Percentiles rank a stretch among this genome's conserved stretches.
phyloP scores from a whole-genome alignment of 2,329 filamentous ascomycete genomes.

The Pseudocercospora eumusae region DNA sequence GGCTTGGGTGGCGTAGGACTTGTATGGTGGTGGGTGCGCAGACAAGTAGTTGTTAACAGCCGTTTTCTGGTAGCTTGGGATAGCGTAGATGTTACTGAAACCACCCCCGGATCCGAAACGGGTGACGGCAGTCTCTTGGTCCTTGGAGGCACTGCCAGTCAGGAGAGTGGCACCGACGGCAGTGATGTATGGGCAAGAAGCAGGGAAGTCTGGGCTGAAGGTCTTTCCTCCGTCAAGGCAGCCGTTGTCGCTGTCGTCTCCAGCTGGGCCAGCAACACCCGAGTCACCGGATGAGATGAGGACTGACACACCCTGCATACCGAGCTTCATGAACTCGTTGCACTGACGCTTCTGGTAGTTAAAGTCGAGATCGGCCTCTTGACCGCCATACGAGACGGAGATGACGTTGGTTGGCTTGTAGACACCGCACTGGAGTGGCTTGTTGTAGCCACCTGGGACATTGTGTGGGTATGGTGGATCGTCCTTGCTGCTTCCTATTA shows the following conservation, averaged over 20 bases:
- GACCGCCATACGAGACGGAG: conserved; percentile 61
- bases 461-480: conserved; percentile 53
- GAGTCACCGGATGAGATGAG: conserved; percentile 53
- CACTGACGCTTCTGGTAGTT: conserved; percentile 56
- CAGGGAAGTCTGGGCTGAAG: conserved; percentile 48
- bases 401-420: conserved; percentile 60
- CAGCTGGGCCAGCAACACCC: conserved; percentile 40
- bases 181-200: conserved; percentile 42
- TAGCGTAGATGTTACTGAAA: conserved; percentile 42
- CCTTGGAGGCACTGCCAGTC: conserved; percentile 36
- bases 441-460: conserved; percentile 46
- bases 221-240: conserved; percentile 44
- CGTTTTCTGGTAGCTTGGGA: conserved; percentile 41
- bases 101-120: conserved; percentile 49
- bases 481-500: neutral
- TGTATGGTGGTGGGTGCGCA: conserved; percentile 32
- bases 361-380: conserved; percentile 56
- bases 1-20: conserved; percentile 34
- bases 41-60: conserved; percentile 44
- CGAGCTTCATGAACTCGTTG: conserved; percentile 52
- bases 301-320: conserved; percentile 52
- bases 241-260: conserved; percentile 39
- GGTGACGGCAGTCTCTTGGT: conserved; percentile 44
- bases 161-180: conserved; percentile 48
- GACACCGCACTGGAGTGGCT: conserved; percentile 46